phyloP scores from a whole-genome alignment of 371 early-diverging fungal genomes.

The Chytridium lagenaria region DNA sequence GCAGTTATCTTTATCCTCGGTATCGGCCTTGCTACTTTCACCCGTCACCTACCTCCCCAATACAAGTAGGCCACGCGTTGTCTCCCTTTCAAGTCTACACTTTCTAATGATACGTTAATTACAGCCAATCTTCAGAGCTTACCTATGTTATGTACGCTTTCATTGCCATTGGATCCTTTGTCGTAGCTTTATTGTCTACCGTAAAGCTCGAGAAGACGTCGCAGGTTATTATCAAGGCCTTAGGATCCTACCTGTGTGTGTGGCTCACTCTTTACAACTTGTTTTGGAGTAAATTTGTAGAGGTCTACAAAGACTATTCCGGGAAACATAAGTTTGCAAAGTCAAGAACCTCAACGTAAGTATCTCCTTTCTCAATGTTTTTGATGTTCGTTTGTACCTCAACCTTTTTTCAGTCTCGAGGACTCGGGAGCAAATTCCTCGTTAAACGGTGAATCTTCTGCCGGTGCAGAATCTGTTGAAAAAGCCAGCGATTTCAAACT shows the following conservation, averaged over 20 bases:
- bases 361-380: too few relatives aligned
- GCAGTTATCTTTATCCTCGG: constrained; percentile 4
- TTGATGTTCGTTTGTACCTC: too few relatives aligned
- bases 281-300: background rate
- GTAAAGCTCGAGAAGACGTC: background rate
- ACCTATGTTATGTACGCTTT: background rate
- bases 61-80: background rate
- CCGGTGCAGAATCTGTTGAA: too few relatives aligned
- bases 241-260: background rate
- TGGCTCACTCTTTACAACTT: constrained; percentile 1
- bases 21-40: background rate
- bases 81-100: background rate
- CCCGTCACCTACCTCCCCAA: background rate
- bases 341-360: too few relatives aligned
- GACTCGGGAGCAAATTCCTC: too few relatives aligned
- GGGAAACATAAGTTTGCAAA: too few relatives aligned
- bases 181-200: background rate
- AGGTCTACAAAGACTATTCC: background rate
- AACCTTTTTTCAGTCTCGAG: too few relatives aligned
- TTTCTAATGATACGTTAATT: too few relatives aligned
- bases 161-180: background rate
- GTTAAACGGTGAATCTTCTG: too few relatives aligned
- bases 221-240: constrained; percentile 8
- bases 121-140: background rate
- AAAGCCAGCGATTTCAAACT: background rate